Evolutionary conservation across 2,329 filamentous ascomycete genomes (phyloP), one percentile per base, ranked within the genome.

Genomic region (Penicillium sp.): DNA sequence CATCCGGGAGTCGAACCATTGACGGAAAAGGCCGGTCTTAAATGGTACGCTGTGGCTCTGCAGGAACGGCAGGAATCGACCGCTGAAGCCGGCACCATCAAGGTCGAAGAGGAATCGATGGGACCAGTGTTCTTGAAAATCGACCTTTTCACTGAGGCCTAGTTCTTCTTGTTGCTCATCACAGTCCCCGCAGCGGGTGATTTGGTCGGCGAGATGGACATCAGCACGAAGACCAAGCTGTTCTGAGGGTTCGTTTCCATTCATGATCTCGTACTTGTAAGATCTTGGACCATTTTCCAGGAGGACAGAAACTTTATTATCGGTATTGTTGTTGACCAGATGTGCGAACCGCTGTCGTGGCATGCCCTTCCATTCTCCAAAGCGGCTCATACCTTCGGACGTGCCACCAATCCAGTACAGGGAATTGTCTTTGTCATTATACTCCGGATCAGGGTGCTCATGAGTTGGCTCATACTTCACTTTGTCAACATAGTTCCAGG

Each of bases 1-100:
- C 16, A 95, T 74, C 6, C 91, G 84, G 49, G 87, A 86, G 57
- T 90, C 88, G 73, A 88, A 90, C 91, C 91, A 96, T 68, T 91
- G 86, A 24, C 86, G 83, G 73, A 93, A 93, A 7, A 93, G 79
- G 0, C 86, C 86, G 0, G 76, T 84, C 62, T 91, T 81, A 68
- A 95, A 85, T 0, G 90, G 89, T 5, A 92, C 79, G 48, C 83
- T 87, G 60, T 78, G 78, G 16, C 88, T 90, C 47, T 83, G 82
- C 5, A 95, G 71, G 56, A 88, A 87, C 0, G 84, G 82, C 10
- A 90, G 73, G 62, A 91, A 82, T 29, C 83, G 80, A 14, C 88
- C 83, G 0, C 86, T 88, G 56, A 90, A 90, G 19, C 85, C 81
- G 0, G 83, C 81, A 8, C 87, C 85, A 70, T 95, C 90, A 4